Base-by-base conservation (phyloP, 2,329 filamentous ascomycete genomes). In the Clonostachys sp. region DNA sequence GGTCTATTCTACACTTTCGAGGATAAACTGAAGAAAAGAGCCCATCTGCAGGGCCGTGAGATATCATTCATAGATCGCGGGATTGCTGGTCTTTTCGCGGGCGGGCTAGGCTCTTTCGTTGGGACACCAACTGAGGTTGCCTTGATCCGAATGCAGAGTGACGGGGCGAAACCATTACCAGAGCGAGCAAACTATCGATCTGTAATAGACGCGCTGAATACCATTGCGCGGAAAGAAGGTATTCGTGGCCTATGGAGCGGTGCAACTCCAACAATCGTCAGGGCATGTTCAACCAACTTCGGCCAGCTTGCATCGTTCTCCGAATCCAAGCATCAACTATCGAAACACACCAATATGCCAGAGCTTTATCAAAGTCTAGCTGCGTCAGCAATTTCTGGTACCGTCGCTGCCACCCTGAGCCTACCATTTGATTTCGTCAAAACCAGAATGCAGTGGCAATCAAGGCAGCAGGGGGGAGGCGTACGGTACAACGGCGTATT, bases 351-450 rank as follows among this genome's bases (percentile, higher is more conserved):
- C 59, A 94, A 89, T 0, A 73, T 74, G 1, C 71, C 88, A 62
- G 83, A 83, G 1, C 51, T 81, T 12, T 77, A 81, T 52, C 89
- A 95, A 69, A 96, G 91, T 0, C 77, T 99, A 52, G 84, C 83
- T 3, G 94, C 94, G 7, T 92, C 87, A 44, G 94, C 88, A 42
- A 83, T 96, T 51, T 94, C 94, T 3, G 94, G 94, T 1, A 99
- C 99, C 78, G 99, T 99, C 61, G 94, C 94, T 16, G 90, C 84
- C 55, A 97, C 97, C 81, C 90, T 99, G 67, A 91, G 86, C 45
- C 71, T 99, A 66, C 94, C 94, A 0, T 99, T 99, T 63, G 94
- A 99, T 73, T 99, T 99, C 69, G 88, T 96, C 71, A 99, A 99
- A 86, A 99, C 94, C 24, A 79, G 94, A 47, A 69, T 99, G 66